phyloP scores from a whole-genome alignment of 352 stramenopile genomes.

The Phytophthora meadii region DNA sequence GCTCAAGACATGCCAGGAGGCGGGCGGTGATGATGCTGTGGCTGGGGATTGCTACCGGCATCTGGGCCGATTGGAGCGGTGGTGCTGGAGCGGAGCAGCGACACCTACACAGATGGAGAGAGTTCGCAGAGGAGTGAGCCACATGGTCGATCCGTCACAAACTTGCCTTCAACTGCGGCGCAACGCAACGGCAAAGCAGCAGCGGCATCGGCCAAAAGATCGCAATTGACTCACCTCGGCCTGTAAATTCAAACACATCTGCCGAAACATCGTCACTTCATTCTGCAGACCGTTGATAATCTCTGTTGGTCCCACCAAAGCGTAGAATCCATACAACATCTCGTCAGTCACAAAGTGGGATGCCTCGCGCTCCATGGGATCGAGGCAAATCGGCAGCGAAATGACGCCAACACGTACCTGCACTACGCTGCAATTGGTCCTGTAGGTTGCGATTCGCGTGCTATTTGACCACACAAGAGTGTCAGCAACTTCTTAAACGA shows the following conservation, averaged over 20 bases:
- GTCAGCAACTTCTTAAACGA: conserved; percentile 13
- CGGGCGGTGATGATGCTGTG: conserved; percentile 42
- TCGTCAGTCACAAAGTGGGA: conserved; percentile 13
- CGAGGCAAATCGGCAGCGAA: conserved; percentile 20
- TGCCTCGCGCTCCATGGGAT: conserved; percentile 9
- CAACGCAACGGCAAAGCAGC: neutral
- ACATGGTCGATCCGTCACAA: conserved; percentile 21
- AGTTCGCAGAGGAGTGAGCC: conserved; percentile 32
- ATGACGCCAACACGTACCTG: conserved; percentile 43
- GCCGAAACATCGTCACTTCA: conserved; percentile 82
- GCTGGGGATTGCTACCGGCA: conserved; percentile 24
- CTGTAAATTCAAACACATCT: conserved; percentile 86
- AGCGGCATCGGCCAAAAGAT: conserved; percentile 1
- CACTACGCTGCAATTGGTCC: conserved; percentile 70
- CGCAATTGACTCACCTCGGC: conserved; percentile 58
- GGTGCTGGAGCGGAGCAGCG: conserved; percentile 39
- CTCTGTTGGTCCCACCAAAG: conserved; percentile 38
- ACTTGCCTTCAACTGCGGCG: conserved; percentile 24
- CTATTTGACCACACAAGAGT: conserved; percentile 27
- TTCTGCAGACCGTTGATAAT: conserved; percentile 76
- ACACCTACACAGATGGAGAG: conserved; percentile 45
- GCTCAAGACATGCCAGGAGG: conserved; percentile 66
- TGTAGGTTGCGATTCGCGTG: conserved; percentile 72
- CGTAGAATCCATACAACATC: conserved; percentile 22
- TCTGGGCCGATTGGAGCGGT: conserved; percentile 9